Evolutionary conservation across 306 rosid species (phyloP).

Genomic region (Bauhinia variegata): DNA sequence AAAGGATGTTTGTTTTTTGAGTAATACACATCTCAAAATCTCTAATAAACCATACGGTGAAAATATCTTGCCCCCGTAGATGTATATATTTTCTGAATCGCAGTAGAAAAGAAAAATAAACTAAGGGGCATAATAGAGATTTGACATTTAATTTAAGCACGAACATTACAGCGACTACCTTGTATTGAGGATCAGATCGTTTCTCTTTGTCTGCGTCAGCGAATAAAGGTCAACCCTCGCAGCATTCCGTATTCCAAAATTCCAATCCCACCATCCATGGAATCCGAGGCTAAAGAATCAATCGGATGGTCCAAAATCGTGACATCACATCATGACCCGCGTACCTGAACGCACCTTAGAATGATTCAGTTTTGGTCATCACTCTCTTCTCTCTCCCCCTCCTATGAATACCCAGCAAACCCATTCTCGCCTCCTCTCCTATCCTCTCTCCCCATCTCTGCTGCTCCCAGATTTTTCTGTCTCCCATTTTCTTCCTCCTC

Average conservation of each 20-base stretch:
- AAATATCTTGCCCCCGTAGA: too few relatives aligned
- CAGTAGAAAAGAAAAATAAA: background rate
- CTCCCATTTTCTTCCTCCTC: conserved; percentile 39
- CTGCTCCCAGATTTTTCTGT: conserved; percentile 6
- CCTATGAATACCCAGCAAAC: conserved; percentile 60
- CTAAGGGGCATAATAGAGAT: conserved; percentile 36
- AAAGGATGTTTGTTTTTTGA: background rate
- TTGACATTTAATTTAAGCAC: conserved; percentile 9
- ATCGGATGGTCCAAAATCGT: background rate
- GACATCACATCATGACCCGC: background rate
- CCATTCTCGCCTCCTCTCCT: conserved; percentile 11
- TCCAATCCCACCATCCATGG: background rate
- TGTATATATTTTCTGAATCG: background rate
- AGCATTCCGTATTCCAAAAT: too few relatives aligned
- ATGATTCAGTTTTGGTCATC: background rate
- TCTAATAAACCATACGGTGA: too few relatives aligned
- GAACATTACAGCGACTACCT: conserved; percentile 1
- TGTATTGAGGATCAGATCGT: conserved; percentile 31
- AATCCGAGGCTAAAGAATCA: conserved; percentile 23
- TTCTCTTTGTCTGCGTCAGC: conserved; percentile 26
- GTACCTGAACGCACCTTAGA: background rate
- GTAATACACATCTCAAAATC: background rate
- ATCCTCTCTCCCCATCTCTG: background rate
- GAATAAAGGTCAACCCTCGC: conserved; percentile 28
- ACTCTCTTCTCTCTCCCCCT: conserved; percentile 15